phyloP scores from a whole-genome alignment of 2,329 filamentous ascomycete species.

The Aulographum hederae region DNA sequence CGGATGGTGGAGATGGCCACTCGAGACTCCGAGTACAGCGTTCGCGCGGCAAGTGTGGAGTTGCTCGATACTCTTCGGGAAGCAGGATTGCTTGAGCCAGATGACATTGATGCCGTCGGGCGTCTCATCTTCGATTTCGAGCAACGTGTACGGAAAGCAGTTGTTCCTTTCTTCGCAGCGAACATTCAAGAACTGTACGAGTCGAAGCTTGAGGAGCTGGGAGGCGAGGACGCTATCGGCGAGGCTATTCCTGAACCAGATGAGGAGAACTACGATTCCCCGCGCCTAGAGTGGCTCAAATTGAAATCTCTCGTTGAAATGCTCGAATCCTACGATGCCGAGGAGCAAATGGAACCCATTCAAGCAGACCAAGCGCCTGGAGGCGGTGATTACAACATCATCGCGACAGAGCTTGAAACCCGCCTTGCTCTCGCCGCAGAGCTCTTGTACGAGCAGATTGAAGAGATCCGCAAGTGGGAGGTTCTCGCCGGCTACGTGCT shows the following conservation, averaged over 20 bases:
- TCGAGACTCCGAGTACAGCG: conserved; percentile 61
- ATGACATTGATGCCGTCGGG: conserved; percentile 77
- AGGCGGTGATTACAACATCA: conserved; percentile 31
- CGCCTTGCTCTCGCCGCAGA: conserved; percentile 75
- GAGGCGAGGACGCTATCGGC: conserved; percentile 55
- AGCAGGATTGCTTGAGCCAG: conserved; percentile 72
- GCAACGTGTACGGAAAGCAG: conserved; percentile 65
- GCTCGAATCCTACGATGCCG: conserved; percentile 61
- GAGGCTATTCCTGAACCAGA: conserved; percentile 27
- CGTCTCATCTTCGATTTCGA: conserved; percentile 82
- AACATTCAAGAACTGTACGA: conserved; percentile 72
- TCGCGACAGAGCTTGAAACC: conserved; percentile 52
- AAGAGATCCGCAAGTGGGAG: conserved; percentile 75
- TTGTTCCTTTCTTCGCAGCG: conserved; percentile 77
- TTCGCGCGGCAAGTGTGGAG: conserved; percentile 64
- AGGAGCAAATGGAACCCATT: conserved; percentile 33
- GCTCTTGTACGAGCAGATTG: conserved; percentile 64
- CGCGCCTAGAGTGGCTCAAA: conserved; percentile 72
- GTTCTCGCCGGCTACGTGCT: conserved; percentile 75
- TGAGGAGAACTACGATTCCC: conserved; percentile 55
- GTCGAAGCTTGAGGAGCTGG: conserved; percentile 64
- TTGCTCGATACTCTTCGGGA: conserved; percentile 69
- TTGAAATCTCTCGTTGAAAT: conserved; percentile 81
- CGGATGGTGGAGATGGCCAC: conserved; percentile 87
- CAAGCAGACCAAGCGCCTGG: conserved; percentile 24